Evolutionary conservation across 129 eudicot genomes (phyloP).

Genomic region (Cynara cardunculus): DNA sequence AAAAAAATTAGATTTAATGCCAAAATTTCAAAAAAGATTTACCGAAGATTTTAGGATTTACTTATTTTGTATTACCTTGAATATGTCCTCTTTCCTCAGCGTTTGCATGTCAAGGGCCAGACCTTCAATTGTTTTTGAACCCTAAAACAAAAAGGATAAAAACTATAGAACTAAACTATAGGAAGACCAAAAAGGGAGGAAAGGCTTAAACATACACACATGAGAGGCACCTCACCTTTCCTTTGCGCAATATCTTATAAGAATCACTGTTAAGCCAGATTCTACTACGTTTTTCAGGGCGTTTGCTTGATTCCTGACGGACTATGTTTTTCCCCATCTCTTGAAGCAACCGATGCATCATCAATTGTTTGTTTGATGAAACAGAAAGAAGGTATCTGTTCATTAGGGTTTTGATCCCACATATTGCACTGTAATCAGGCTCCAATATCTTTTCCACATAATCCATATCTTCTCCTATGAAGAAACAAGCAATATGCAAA

Average conservation of each 20-base stretch:
- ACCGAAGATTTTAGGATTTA: not conserved
- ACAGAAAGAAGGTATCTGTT: conserved; percentile 22
- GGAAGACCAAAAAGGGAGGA: not conserved
- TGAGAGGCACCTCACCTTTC: conserved; percentile 1
- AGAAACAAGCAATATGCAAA: conserved; percentile 42
- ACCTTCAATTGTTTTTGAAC: conserved; percentile 17
- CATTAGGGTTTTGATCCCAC: conserved; percentile 15
- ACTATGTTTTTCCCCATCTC: conserved; percentile 32
- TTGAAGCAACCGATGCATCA: conserved; percentile 22
- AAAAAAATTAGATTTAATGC: too few relatives aligned
- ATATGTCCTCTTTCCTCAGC: not conserved
- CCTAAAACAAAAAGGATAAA: not conserved
- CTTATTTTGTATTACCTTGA: not conserved
- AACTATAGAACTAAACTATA: not conserved
- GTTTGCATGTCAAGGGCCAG: conserved; percentile 20
- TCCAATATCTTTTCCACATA: conserved; percentile 23
- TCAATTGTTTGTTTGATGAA: conserved; percentile 19
- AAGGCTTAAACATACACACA: not conserved
- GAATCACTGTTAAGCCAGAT: conserved; percentile 22
- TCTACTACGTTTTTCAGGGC: conserved; percentile 18
- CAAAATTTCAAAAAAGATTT: too few relatives aligned
- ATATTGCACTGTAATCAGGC: conserved; percentile 6
- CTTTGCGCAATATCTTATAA: not conserved
- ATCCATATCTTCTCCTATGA: conserved; percentile 30
- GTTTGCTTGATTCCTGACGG: conserved; percentile 6